Conservation (phyloP, 176 grass and related monocot species). For the Carex pumila region DNA sequence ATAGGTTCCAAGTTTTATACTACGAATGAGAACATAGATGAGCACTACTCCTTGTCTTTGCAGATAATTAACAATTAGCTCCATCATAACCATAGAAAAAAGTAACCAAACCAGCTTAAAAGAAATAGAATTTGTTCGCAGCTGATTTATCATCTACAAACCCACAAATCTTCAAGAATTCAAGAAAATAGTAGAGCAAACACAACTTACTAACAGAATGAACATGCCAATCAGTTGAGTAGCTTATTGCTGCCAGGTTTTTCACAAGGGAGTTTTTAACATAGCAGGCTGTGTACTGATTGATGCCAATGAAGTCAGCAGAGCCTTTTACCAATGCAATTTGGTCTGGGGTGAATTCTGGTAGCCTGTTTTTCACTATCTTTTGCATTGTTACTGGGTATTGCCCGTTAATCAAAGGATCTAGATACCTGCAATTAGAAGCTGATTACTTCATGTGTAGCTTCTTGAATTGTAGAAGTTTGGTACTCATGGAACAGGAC, state of each 20-base stretch:
- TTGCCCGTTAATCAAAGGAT: constrained; percentile 66
- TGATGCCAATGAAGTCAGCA: constrained; percentile 30
- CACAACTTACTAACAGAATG: neutral
- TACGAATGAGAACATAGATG: neutral
- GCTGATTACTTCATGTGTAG: neutral
- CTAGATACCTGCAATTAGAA: constrained; percentile 49
- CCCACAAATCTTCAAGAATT: neutral
- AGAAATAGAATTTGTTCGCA: neutral
- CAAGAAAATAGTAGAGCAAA: neutral
- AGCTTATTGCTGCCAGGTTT: neutral
- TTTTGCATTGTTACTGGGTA: constrained; percentile 65
- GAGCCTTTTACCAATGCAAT: constrained; percentile 28
- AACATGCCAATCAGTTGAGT: constrained; percentile 22
- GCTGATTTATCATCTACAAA: neutral
- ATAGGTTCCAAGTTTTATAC: neutral
- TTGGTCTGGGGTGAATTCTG: constrained; percentile 42
- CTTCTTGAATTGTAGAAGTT: neutral
- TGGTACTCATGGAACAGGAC: neutral
- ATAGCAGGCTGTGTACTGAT: constrained; percentile 31
- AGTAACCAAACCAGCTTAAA: neutral
- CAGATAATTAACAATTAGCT: neutral
- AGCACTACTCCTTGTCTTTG: neutral
- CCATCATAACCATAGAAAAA: neutral
- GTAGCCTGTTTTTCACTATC: constrained; percentile 57
- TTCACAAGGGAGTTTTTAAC: neutral